Evolutionary conservation across 169 alveolate species (phyloP).

Genomic region (Sarcocystis neurona): DNA sequence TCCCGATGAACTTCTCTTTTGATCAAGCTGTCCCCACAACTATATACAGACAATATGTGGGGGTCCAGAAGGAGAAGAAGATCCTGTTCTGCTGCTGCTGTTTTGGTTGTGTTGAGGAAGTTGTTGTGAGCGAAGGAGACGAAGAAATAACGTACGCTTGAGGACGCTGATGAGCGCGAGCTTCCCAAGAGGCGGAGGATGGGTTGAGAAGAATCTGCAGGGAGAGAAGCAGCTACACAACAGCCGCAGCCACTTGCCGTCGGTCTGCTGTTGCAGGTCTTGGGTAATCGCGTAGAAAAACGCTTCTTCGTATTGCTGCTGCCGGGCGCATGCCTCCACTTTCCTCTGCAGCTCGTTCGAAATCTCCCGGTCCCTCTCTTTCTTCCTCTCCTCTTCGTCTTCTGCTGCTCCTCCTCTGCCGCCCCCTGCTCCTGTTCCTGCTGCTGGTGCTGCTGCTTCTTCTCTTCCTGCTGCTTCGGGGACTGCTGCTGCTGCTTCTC

Average conservation of each 20-base stretch:
- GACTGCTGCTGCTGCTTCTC: no score
- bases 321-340: background rate
- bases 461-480: no score
- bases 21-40: no score
- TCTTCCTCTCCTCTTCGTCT: no score
- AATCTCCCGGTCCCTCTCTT: no score
- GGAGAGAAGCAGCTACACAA: background rate
- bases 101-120: no score
- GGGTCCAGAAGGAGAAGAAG: no score
- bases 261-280: slow-evolving; percentile 17
- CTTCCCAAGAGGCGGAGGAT: slow-evolving; percentile 7
- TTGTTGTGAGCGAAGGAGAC: no score
- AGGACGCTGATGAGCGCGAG: background rate
- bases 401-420: no score
- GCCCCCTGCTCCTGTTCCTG: background rate
- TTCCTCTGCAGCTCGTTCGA: background rate
- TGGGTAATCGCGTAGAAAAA: slow-evolving; percentile 16
- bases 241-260: background rate
- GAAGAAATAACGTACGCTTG: slow-evolving; percentile 14
- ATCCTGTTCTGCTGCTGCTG: no score
- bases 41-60: no score
- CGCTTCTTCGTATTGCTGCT: slow-evolving; percentile 25
- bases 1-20: background rate
- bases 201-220: background rate
- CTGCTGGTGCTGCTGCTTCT: background rate